Evolutionary conservation across 768 basidiomycete genomes (phyloP), one percentile per base, ranked within the genome.

Genomic region (Collybiopsis confluens): DNA sequence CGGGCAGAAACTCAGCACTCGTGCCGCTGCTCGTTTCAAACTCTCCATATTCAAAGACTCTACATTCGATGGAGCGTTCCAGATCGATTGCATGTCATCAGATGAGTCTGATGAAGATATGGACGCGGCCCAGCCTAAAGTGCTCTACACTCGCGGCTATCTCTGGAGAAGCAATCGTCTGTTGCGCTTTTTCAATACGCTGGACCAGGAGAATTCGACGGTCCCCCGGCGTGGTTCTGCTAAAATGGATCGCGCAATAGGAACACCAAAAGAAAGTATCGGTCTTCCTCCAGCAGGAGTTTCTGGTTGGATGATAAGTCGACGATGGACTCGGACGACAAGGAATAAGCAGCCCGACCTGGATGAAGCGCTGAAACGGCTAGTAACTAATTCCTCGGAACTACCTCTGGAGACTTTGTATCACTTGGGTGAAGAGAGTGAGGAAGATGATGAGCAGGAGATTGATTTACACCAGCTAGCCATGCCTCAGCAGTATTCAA

Each of bases 71-170:
- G 80, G 81, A 13, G 87, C 88, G 13, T 66, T 90, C 54, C 82
- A 85, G 56, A 56, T 81, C 18, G 88, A 90, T 44, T 90, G 87
- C 66, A 88, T 90, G 83, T 90, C 88, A 24, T 85, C 83, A 27
- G 88, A 90, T 58, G 88, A 90, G 64, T 89, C 88, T 13, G 81
- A 82, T 57, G 66, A 69, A 30, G 68, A 66, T 27, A 65, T 62
- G 56, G 70, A 68, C 28, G 58, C 28, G 9, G 44, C 52, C n/a
- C 42, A 53, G 23, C 41, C 27, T 15, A 45, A 45, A 24, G n/a
- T 74, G 8, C 67, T 89, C 21, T 75, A 73, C 24, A 77, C 83
- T 23, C 83, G 80, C 41, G 83, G 85, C 0, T 75, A 78, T 57
- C 61, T 75, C 0, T 90, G 88, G 88, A 77, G 88, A n/a, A 88